Evolutionary conservation across 192 early-diverging fungal genomes (phyloP), one percentile per base, ranked within the genome.

Genomic region (Thoreauomyces humboldtii): DNA sequence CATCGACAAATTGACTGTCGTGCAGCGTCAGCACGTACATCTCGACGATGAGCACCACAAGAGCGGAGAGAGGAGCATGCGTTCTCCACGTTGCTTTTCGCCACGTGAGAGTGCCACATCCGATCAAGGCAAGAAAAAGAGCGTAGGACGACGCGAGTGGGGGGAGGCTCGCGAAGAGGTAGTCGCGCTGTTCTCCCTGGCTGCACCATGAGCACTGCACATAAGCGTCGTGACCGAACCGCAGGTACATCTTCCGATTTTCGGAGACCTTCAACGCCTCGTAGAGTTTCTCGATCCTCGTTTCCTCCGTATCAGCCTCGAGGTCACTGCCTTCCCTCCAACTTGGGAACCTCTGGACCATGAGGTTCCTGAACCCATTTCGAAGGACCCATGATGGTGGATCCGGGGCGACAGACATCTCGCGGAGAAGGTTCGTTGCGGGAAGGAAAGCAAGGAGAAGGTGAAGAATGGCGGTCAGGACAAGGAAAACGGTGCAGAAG

Each of bases 151-250:
- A 25, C 2, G 38, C 25, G 2, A 74, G 22, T 9, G 50, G 14
- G 24, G 73, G 63, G 3, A 68, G 7, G 29, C 24, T 25, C 38
- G 36, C 66, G 7, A 50, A 7, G 4, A 38, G 14, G 32, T 66
- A 67, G 53, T 74, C 73, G 14, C 9, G 17, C 34, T 32, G 35
- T 9, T 62, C 60, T 1, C 1, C 25, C n/a, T n/a, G n/a, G 5
- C 19, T 52, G 59, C 73, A 74, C 73, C 73, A 74, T 11, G 32
- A 22, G 51, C 73, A 74, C 9, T 50, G 22, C 15, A 35, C 19
- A 29, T 76, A 50, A 7, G 61, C 62, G 6, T 19, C 19, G 22
- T 74, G 62, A n/a, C 73, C 69, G 56, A 51, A 67, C 4, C 53
- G 43, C 2, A 70, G 69, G 33, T 73, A 73, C 14, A 50, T 35